Base-by-base conservation (phyloP, 2,329 filamentous ascomycete species). In the Colletotrichum magnum region DNA sequence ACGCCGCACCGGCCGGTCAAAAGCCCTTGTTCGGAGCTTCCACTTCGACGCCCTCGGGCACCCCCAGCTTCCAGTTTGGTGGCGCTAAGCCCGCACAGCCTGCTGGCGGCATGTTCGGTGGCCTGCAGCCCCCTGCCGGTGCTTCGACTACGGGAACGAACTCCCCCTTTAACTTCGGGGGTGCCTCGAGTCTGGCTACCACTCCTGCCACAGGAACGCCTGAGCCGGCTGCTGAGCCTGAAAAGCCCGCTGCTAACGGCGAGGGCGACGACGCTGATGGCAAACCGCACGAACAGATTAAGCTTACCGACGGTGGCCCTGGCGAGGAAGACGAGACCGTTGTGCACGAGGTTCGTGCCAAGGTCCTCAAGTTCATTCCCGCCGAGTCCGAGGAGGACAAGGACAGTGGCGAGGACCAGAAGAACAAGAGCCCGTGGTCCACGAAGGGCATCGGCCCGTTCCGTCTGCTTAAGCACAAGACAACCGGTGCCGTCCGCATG, bases 291-390 rank as follows among this genome's bases (percentile, higher is more conserved):
- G 87, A 91, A 77, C 91, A 93, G 78, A 87, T 93, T 72, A 91
- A 92, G 76, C 86, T 95, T 74, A 90, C 90, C 60, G 85, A 88
- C 72, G 88, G 87, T 64, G 88, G 89, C 16, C 87, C 90, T 48
- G 90, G 90, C 26, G 92, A 95, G 77, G 90, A 93, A 77, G 87
- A 93, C 66, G 93, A 96, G 78, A 86, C 89, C 39, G 83, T 90
- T 45, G 78, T 94, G 21, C 87, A 92, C 77, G 91, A 95, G 76
- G 86, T 92, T 15, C 88, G 90, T 26, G 90, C 91, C 52, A 94
- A 93, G 79, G 91, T 89, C 13, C 81, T 91, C 71, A 91, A 92
- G 77, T 88, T 89, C 74, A 80, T 85, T 48, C 80, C 83, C 15
- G 81, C 83, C 7, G 79, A 80, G 6, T 78, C 80, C n/a, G 81